phyloP scores from a whole-genome alignment of 768 basidiomycete species.

The Tephrocybe sp. region DNA sequence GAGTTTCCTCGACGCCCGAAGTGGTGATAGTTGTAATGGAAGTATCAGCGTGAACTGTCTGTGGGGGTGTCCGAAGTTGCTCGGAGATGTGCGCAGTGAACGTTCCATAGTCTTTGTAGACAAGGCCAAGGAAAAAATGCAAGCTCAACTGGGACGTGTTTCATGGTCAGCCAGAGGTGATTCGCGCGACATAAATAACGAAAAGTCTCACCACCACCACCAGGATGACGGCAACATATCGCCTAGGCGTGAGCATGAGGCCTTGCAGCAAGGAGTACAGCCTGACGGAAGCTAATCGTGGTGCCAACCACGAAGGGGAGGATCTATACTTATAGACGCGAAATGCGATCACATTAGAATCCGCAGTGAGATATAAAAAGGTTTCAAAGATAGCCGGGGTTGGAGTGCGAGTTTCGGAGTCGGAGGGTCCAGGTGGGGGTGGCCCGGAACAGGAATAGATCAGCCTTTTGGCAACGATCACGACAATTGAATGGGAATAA shows the following conservation, averaged over 20 bases:
- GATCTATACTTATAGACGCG: slow-evolving; percentile 10
- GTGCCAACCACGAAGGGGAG: not conserved
- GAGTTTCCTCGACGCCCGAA: slow-evolving; percentile 2
- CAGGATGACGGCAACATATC: slow-evolving; percentile 52
- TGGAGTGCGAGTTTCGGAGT: slow-evolving; percentile 22
- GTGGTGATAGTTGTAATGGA: not conserved
- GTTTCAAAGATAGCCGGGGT: slow-evolving; percentile 6
- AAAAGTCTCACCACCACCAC: slow-evolving; percentile 42
- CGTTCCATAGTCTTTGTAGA: slow-evolving; percentile 47
- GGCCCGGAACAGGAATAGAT: slow-evolving; percentile 10
- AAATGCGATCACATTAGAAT: slow-evolving; percentile 6
- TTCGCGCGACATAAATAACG: not conserved
- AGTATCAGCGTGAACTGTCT: slow-evolving; percentile 5
- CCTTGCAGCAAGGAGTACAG: not conserved
- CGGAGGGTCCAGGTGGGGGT: slow-evolving; percentile 12
- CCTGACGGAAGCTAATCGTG: slow-evolving; percentile 1
- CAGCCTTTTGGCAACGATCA: slow-evolving; percentile 14
- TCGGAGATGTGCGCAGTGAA: slow-evolving; percentile 40
- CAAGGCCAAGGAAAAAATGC: slow-evolving; percentile 54
- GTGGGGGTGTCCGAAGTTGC: slow-evolving; percentile 12
- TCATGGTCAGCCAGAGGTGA: not conserved
- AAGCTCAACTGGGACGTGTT: slow-evolving; percentile 43
- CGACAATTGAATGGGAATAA: not conserved
- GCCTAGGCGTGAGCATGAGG: slow-evolving; percentile 59
- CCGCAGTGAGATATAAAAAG: slow-evolving; percentile 16